Base-by-base conservation (phyloP, 2,329 filamentous ascomycete species). In the Allantophomopsis cytisporea region DNA sequence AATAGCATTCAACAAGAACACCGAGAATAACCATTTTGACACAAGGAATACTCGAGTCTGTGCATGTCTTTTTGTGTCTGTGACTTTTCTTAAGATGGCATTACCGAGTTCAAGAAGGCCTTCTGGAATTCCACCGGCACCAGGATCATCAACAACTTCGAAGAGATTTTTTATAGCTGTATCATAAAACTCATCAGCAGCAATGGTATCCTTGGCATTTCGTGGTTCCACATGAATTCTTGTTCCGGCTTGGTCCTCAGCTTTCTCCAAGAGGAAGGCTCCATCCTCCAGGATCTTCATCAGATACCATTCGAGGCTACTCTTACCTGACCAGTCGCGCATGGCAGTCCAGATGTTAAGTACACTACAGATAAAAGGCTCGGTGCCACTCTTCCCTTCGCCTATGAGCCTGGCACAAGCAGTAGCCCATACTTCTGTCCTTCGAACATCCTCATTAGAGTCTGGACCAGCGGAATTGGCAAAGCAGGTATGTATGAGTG, bases 271-370 rank as follows among this genome's bases (percentile, higher is more conserved):
- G 41, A 96, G 68, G 55, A 95, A 95, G 31, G 87, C 82, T 48
- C 91, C 91, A 51, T 93, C 83, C 60, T 94, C 85, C 23, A 98
- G 73, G 43, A 93, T 85, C 56, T 91, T 84, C 83, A 94, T 91
- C 11, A 98, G 73, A 58, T 89, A 96, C 61, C 86, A 83, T 61
- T 95, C 88, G 68, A 98, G 78, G 47, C 87, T 91, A 48, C 80
- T 76, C 52, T 82, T 87, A 41, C 86, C 86, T 32, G 85, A 83
- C 88, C 89, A 96, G 58, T 88, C 80, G 45, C 84, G 78, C 71
- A 88, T 83, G 41, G 77, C 71, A 38, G 84, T 79, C 83, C 87
- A 96, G 41, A 85, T 79, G 58, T 91, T 88, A 38, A 98, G 70
- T 28, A 95, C 76, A 36, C 83, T 80, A 46, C 84, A 80, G 42